A percentile compares a stretch with the other conserved stretches of the same genome.
Conservation (phyloP, 768 basidiomycete species). For the Suillus alpinus region DNA sequence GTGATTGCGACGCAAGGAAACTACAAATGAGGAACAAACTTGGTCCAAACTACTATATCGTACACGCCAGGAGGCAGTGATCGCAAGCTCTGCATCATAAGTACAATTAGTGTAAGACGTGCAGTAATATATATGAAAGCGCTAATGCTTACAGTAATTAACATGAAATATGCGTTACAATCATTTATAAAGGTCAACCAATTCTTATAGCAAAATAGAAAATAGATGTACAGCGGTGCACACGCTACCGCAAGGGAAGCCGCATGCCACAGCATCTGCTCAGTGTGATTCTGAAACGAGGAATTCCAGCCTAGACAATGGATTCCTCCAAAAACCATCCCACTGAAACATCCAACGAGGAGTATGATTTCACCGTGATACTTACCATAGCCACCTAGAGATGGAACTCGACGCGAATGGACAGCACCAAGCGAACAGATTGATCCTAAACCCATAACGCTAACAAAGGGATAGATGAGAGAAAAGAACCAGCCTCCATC, state of each 20-base stretch:
- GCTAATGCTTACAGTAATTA: too few species aligned
- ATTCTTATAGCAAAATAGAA: too few species aligned
- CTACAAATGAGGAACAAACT: slow-evolving; percentile 7
- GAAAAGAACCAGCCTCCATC: background rate
- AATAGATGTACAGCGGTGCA: background rate
- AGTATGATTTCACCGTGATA: background rate
- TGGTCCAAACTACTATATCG: slow-evolving; percentile 14
- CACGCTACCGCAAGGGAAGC: slow-evolving; percentile 16
- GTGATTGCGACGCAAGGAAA: background rate
- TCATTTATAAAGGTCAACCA: too few species aligned
- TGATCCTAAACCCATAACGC: background rate
- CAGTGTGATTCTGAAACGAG: slow-evolving; percentile 11
- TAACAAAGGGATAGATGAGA: background rate
- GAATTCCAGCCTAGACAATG: slow-evolving; percentile 24
- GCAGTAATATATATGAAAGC: slow-evolving; percentile 10
- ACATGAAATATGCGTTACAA: too few species aligned
- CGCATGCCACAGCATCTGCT: slow-evolving; percentile 24
- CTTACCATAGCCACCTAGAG: background rate
- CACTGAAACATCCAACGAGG: slow-evolving; percentile 3
- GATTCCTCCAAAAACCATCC: slow-evolving; percentile 23
- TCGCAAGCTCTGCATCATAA: slow-evolving; percentile 9
- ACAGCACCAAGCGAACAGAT: background rate
- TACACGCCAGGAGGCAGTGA: slow-evolving; percentile 13
- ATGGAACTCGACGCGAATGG: background rate
- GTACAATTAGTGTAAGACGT: slow-evolving; percentile 10